Percentiles rank a stretch among this genome's conserved stretches.
phyloP scores from a whole-genome alignment of 371 early-diverging fungal genomes.

The Chytridiales sp. region DNA sequence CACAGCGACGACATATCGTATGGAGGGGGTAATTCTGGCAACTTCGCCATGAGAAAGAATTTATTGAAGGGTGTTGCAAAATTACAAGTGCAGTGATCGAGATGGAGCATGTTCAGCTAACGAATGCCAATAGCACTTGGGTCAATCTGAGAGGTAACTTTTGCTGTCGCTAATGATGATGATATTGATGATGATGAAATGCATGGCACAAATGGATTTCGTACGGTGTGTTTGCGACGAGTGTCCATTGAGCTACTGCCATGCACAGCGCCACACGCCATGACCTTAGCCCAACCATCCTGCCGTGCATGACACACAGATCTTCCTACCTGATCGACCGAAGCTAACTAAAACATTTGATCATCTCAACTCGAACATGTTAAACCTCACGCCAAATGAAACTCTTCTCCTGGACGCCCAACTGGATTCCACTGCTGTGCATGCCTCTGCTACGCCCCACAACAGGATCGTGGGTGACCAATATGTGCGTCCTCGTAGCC shows the following conservation, averaged over 20 bases:
- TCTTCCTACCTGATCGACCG: background rate
- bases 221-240: background rate
- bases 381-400: background rate
- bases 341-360: background rate
- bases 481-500: conserved; percentile 73
- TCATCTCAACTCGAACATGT: background rate
- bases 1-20: too few species aligned
- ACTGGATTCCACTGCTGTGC: background rate
- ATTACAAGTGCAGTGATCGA: too few species aligned
- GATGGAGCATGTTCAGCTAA: conserved; percentile 1
- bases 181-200: background rate
- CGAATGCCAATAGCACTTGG: conserved; percentile 45
- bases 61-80: too few species aligned
- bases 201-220: background rate
- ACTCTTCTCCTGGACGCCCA: background rate
- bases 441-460: background rate
- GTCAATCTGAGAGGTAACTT: conserved; percentile 37
- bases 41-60: too few species aligned
- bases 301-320: background rate
- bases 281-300: background rate
- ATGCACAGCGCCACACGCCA: background rate
- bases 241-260: background rate
- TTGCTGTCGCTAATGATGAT: background rate
- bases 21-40: too few species aligned
- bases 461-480: conserved; percentile 87